Conservation (phyloP, 108 stramenopile species). For the Cyclotella baltica region DNA sequence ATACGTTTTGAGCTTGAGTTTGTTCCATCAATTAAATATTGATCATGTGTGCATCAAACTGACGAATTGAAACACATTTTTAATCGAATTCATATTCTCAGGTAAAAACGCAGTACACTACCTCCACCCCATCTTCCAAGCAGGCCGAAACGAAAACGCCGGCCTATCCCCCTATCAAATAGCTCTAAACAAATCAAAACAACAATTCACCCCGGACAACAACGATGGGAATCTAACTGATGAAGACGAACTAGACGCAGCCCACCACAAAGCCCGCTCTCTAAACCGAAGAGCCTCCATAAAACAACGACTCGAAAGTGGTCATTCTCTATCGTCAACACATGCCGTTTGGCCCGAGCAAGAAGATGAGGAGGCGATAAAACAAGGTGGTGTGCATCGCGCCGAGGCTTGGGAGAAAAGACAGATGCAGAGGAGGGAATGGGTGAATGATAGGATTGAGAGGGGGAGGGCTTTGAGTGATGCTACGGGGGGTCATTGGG, state of each 20-base stretch:
- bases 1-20: background rate
- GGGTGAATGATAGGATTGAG: constrained; percentile 49
- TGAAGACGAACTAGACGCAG: constrained; percentile 38
- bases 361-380: constrained; percentile 18
- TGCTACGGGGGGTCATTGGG: constrained; percentile 81
- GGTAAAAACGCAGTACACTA: constrained; percentile 82
- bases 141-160: constrained; percentile 44
- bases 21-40: no score
- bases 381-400: constrained; percentile 23
- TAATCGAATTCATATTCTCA: no score
- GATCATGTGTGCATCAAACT: no score
- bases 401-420: constrained; percentile 40
- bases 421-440: constrained; percentile 51
- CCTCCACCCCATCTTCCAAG: constrained; percentile 80
- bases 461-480: constrained; percentile 64
- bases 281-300: constrained; percentile 40
- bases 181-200: constrained; percentile 18
- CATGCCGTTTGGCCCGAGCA: constrained; percentile 43
- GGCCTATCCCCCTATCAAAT: constrained; percentile 56
- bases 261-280: constrained; percentile 34
- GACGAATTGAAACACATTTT: no score
- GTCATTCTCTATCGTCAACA: constrained; percentile 42
- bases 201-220: constrained; percentile 21
- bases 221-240: no score
- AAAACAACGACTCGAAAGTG: constrained; percentile 44